Evolutionary conservation across 768 basidiomycete species (phyloP), one percentile per base, ranked within the genome.

Genomic region (Boletus rubropictus): DNA sequence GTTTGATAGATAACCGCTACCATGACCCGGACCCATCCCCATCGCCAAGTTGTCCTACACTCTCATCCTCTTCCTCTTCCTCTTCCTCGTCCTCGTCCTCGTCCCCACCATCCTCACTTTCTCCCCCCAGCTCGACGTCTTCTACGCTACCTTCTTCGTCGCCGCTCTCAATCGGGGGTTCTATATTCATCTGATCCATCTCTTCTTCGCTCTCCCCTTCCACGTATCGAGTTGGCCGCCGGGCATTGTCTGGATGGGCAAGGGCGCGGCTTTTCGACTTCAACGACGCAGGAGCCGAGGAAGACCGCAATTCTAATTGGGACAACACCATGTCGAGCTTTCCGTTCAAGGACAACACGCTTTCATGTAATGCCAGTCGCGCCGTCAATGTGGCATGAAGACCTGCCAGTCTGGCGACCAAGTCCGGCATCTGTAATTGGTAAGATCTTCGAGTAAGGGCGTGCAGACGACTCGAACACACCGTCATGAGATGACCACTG

Each of bases 401-500:
- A 5, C 82, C 82, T 3, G 94, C 83, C 15, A 99, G 78, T 28
- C 89, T 82, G 29, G 84, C 79, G 18, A 97, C 89, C 12, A 99
- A 76, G 54, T 94, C 90, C 5, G 95, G 95, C 68, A 97, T 86
- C 93, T 97, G 41, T 5, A 42, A 42, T 14, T 18, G 34, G 46
- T 52, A 22, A 65, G 48, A 46, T 24, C 18, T 40, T 34, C 14
- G 40, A 46, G 52, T 24, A 25, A 18, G 14, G 27, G 31, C n/a
- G n/a, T 25, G 25, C 17, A 34, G 37, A 44, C 22, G 28, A 43
- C 42, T 31, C 27, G 44, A 33, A 77, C 87, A 56, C 60, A 95
- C 94, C 31, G 94, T 95, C 84, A 97, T 89, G 44, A 99, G 77
- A 65, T 97, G 85, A 0, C 87, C 86, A 39, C 90, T 86, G 65